A percentile compares a stretch with the other conserved stretches of the same genome.
These are phyloP conservation scores for Suillus paluster DNA, from an alignment of 768 basidiomycete genomes.

Conservation along the genomic window DNA sequence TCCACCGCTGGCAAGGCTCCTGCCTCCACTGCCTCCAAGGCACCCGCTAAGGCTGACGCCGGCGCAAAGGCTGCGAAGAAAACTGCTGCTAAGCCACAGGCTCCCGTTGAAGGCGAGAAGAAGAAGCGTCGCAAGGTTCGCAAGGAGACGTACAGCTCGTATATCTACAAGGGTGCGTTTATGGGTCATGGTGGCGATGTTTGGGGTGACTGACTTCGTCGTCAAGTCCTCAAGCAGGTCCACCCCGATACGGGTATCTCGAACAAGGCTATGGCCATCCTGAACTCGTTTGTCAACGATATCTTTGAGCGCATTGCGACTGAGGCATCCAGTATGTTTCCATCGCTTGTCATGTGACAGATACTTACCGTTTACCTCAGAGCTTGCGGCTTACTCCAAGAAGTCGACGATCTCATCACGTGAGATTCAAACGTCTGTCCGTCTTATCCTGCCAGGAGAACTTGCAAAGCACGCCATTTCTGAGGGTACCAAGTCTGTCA, in stretches of 20 bases:
- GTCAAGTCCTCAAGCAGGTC: constrained; percentile 81
- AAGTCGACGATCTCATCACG: constrained; percentile 92
- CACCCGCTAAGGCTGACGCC: constrained; percentile 49
- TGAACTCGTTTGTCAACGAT: constrained; percentile 85
- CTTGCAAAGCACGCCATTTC: constrained; percentile 89
- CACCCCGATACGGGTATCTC: constrained; percentile 95
- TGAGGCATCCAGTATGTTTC: constrained; percentile 63
- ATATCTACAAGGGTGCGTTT: constrained; percentile 77
- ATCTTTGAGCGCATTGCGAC: constrained; percentile 83
- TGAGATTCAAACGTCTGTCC: constrained; percentile 85
- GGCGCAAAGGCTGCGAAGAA: constrained; percentile 62
- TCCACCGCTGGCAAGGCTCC: constrained; percentile 45
- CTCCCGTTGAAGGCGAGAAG: constrained; percentile 66
- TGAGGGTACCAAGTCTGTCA: constrained; percentile 78
- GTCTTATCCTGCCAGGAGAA: constrained; percentile 84
- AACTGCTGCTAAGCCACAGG: constrained; percentile 59
- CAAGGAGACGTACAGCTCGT: constrained; percentile 84
- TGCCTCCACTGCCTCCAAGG: constrained; percentile 61
- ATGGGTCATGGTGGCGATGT: neutral
- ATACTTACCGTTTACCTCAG: constrained; percentile 33
- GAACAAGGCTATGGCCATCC: constrained; percentile 85
- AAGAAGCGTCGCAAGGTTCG: constrained; percentile 82
- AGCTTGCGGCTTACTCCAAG: constrained; percentile 86
- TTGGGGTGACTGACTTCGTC: constrained; percentile 4
- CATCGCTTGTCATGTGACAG: neutral